Conservation (phyloP, 208 protist genomes). For the Leishmania mexicana region DNA sequence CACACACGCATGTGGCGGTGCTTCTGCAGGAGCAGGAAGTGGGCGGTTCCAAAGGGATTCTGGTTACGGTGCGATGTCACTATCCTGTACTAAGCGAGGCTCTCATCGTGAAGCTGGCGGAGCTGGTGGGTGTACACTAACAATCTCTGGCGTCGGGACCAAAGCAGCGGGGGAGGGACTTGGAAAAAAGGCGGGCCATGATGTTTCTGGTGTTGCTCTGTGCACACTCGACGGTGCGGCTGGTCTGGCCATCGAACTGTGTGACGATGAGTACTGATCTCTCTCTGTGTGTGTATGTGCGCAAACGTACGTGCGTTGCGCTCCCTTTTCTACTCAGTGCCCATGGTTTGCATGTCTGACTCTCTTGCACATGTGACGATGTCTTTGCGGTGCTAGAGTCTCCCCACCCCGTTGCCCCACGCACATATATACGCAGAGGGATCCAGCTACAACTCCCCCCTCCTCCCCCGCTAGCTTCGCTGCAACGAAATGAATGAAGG, state of each 20-base stretch:
- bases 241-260: not conserved
- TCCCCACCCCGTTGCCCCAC: not conserved
- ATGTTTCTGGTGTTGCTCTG: not conserved
- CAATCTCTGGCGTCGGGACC: not conserved
- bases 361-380: not conserved
- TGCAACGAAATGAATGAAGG: not conserved
- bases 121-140: slow-evolving; percentile 23
- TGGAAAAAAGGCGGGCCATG: not conserved
- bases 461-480: not conserved
- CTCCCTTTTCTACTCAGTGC: not conserved
- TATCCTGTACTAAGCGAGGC: slow-evolving; percentile 52
- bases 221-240: not conserved
- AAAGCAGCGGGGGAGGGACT: not conserved
- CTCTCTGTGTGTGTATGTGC: not conserved
- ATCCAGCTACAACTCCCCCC: not conserved
- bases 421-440: not conserved
- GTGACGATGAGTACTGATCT: not conserved
- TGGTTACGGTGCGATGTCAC: slow-evolving; percentile 50
- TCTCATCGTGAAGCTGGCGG: slow-evolving; percentile 58
- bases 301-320: not conserved
- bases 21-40: slow-evolving; percentile 61
- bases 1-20: slow-evolving; percentile 58
- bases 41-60: slow-evolving; percentile 41
- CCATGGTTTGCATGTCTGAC: not conserved
- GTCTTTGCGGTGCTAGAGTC: not conserved